Base-by-base conservation (phyloP, 371 early-diverging fungal species). In the Mucor ambiguus region DNA sequence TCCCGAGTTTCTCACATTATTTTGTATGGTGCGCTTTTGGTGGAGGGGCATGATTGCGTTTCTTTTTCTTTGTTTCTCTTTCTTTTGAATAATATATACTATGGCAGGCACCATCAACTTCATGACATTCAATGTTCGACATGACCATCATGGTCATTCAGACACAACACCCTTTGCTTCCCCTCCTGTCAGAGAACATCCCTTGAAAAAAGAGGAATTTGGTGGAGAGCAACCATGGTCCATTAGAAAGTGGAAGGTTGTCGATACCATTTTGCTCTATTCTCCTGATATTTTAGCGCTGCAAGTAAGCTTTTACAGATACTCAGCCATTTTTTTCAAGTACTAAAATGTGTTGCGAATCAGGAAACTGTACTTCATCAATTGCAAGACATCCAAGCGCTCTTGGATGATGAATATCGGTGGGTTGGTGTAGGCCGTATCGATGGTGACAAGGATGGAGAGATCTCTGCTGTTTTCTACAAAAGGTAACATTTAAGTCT, bases 331-430 rank as follows among this genome's bases (percentile, higher is more conserved):
- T 56, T 20, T 33, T 4, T 28, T n/a, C 14, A 35, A 12, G 28
- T 14, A 2, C 4, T 26, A 0, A 52, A 24, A 12, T 24, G 41
- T 16, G 18, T 20, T 41, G 26, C 11, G 5, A 35, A 28, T 26
- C 61, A 85, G 84, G 85, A 86, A 68, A 75, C 82, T n/a, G 64
- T 71, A 2, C 46, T 69, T 64, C 75, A 82, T 35, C 86, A 86
- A 75, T 52, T 86, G 3, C 44, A 63, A 14, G 86, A 85, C 63
- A 55, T 86, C n/a, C 76, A 76, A n/a, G 63, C 72, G 8, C 66
- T 83, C 16, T 61, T 85, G 6, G 59, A 67, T 8, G 74, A 77
- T 22, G 81, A 85, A 20, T 86, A 85, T 61, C 72, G 71, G 1
- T 83, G 84, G 84, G 56, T 83, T 3, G 85, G 85, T 30, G 75